A percentile compares a stretch with the other conserved stretches of the same genome.
phyloP scores from a whole-genome alignment of 2,329 filamentous ascomycete genomes.

The Diaporthe nobilis region DNA sequence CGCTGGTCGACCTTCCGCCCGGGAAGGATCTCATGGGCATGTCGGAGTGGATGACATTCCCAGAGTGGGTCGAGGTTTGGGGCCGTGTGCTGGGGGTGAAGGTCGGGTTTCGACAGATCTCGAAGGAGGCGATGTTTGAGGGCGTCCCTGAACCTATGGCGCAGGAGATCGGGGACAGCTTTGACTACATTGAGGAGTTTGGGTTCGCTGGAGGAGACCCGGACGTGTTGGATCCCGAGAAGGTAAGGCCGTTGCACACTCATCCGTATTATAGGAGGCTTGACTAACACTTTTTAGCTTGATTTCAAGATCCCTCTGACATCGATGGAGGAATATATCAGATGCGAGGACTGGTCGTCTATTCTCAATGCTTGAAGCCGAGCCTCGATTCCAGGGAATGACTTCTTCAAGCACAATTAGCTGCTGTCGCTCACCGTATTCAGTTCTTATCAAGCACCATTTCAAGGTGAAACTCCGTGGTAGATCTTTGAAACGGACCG shows the following conservation, averaged over 20 bases:
- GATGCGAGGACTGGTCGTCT: conserved; percentile 12
- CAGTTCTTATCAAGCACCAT: too few relatives aligned
- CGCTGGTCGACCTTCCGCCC: conserved; percentile 13
- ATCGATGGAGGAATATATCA: conserved; percentile 18
- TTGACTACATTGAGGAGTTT: conserved; percentile 9
- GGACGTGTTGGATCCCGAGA: not conserved
- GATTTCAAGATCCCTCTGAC: not conserved
- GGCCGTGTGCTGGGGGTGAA: conserved; percentile 5
- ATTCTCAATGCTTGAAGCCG: not conserved
- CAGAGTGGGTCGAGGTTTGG: not conserved
- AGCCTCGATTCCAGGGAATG: too few relatives aligned
- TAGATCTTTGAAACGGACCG: too few relatives aligned
- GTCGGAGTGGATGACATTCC: conserved; percentile 17
- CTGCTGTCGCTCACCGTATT: too few relatives aligned
- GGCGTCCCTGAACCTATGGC: not conserved
- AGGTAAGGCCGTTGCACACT: not conserved
- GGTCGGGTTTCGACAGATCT: not conserved
- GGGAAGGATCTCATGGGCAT: conserved; percentile 23
- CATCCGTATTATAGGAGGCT: not conserved
- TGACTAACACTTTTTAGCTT: not conserved
- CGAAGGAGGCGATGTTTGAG: conserved; percentile 18
- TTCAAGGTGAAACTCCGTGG: too few relatives aligned
- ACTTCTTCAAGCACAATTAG: too few relatives aligned
- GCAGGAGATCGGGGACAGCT: conserved; percentile 6
- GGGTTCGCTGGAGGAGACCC: conserved; percentile 3